Evolutionary conservation across 306 rosid genomes (phyloP).

Genomic region (Castanospermum australe): DNA sequence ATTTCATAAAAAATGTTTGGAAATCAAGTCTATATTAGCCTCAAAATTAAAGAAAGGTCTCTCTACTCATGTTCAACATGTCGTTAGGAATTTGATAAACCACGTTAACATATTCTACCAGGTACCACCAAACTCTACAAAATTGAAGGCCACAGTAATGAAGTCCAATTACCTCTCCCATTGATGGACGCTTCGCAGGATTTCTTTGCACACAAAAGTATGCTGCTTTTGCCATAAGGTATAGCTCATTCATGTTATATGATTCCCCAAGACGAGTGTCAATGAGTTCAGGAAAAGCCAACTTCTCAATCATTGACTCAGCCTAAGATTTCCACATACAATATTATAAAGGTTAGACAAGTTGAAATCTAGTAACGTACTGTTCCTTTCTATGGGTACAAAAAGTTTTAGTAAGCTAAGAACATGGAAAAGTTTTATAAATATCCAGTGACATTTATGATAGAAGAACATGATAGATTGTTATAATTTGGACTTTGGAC

Average conservation of each 20-base stretch:
- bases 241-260: conserved; percentile 41
- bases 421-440: neutral
- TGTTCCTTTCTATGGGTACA: neutral
- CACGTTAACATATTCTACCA: neutral
- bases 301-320: conserved; percentile 44
- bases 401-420: neutral
- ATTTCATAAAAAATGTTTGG: neutral
- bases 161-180: conserved; percentile 52
- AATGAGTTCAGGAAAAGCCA: conserved; percentile 51
- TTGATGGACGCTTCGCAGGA: conserved; percentile 65
- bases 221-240: conserved; percentile 60
- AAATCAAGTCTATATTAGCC: neutral
- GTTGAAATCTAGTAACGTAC: neutral
- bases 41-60: neutral
- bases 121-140: neutral
- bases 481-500: no score
- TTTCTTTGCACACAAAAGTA: conserved; percentile 48
- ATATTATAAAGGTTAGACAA: neutral
- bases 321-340: conserved; percentile 40
- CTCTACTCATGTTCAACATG: neutral
- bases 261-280: conserved; percentile 55
- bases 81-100: neutral
- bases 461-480: neutral
- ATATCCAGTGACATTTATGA: neutral
- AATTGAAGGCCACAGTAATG: neutral